phyloP scores from a whole-genome alignment of 495 filamentous ascomycete species.

The Astrothelium subdiscretum region DNA sequence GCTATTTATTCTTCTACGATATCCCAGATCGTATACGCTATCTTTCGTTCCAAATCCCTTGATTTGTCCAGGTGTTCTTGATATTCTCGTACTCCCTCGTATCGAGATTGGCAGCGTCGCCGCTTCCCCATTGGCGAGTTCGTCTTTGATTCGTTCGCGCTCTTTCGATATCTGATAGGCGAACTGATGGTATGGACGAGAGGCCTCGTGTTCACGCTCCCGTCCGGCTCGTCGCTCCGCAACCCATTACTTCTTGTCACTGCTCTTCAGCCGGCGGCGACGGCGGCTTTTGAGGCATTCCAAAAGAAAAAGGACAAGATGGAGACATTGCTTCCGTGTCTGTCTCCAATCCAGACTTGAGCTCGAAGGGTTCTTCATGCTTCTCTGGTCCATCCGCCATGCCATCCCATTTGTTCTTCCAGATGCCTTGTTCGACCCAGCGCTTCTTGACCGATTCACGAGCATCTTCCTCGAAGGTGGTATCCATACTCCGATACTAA shows the following conservation, averaged over 20 bases:
- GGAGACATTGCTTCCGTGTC: conserved; percentile 3
- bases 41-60: no score
- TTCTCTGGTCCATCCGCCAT: background rate
- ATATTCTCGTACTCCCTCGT: no score
- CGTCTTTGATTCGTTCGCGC: conserved; percentile 8
- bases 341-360: background rate
- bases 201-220: conserved; percentile 9
- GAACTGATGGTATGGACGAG: conserved; percentile 15
- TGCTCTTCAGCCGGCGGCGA: conserved; percentile 3
- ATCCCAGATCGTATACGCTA: no score
- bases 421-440: conserved; percentile 16
- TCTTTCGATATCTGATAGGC: conserved; percentile 13
- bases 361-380: conserved; percentile 10
- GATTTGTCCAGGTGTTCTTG: no score
- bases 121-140: no score
- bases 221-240: background rate
- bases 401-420: conserved; percentile 10
- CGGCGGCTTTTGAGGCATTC: background rate
- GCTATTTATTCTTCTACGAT: no score
- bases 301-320: background rate
- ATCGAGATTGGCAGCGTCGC: no score
- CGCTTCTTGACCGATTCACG: no score
- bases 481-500: background rate
- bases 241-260: conserved; percentile 4
- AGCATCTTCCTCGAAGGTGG: conserved; percentile 1